Base-by-base conservation (phyloP, 2,329 filamentous ascomycete genomes). In the Curvularia sp. region DNA sequence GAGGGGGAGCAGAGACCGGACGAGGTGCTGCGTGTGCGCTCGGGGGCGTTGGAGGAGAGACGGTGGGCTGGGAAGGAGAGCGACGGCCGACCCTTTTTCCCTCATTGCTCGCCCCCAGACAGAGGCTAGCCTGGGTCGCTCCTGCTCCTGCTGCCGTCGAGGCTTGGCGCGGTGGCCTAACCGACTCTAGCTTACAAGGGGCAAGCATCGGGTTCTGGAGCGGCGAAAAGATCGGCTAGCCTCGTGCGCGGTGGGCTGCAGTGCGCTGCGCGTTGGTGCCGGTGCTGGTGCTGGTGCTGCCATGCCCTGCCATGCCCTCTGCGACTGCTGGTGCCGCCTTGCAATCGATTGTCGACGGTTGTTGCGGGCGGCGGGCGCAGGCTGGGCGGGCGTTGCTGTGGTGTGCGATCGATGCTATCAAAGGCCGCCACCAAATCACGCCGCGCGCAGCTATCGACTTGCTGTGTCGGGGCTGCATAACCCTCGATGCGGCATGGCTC, bases 401-500 rank as follows among this genome's bases (percentile, higher is more conserved):
- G 18, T 33, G 31, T 33, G 12, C 31, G 31, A 33, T 33, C 31
- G 31, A 13, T 33, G 31, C 8, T 15, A 33, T 33, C 31, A 5
- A 10, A 46, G 33, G 52, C 52, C 42, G 24, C 39, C 41, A 50
- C 57, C 64, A 56, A 68, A 66, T 64, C 67, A 66, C 49, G 52
- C 48, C 26, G 30, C 55, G 53, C 55, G 49, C 57, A 56, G 65
- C 64, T 65, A 68, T 65, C 61, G 57, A 55, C 49, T 55, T 53
- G 22, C 55, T 58, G 46, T 44, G 49, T 46, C 46, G 43, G 43
- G 24, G 24, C 58, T 65, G 63, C 67, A 70, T 67, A 42, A 50
- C 48, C 60, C 58, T 65, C 59, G 64, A 70, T 65, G 28, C 42
- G 57, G 48, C 52, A 64, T 64, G 61, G 55, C 60, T 46, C 55